Base-by-base conservation (phyloP, 179 eudicot species). In the Amaranthus tricolor region DNA sequence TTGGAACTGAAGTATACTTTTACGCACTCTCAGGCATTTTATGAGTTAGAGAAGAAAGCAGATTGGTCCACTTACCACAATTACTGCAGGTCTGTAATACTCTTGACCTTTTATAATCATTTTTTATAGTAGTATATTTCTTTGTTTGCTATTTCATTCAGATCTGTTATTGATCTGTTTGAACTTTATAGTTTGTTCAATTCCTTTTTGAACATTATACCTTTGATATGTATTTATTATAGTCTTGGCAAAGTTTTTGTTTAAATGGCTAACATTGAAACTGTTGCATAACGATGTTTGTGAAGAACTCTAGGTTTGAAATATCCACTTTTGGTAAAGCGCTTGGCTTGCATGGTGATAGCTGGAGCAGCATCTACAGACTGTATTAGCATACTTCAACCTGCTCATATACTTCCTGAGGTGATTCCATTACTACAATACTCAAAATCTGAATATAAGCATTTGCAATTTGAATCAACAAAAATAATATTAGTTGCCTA, bases 341-440 rank as follows among this genome's bases (percentile, higher is more conserved):
- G 98, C 65, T 84, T 94, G 81, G 97, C 98, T 51, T 92, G 96
- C 77, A 87, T 89, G 94, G 89, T 89, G 63, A 81, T 87, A 55
- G 84, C 91, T 56, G 97, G 97, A 80, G 84, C 73, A 70, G 83
- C 88, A 52, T 73, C 91, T 80, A 72, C 84, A 21, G 87, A 85
- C 68, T 79, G 82, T 79, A 85, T 94, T 49, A 86, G 89, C 53
- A 86, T 94, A 81, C 98, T 94, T 82, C 98, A 94, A 76, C 97
- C 94, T 48, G 93, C 89, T 68, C 71, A 53, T 57, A 78, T 86
- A 70, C 80, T 91, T 68, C 83, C 88, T 72, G 86, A 87, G 75
- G 88, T 78, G 78, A 86, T 82, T 20, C 47, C 13, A 52, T 52
- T 59, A 52, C 40, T 51, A 52, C 6, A 58, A 1, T n/a, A n/a